phyloP scores from a whole-genome alignment of 495 filamentous ascomycete species.

The Trichoderma gamsii region DNA sequence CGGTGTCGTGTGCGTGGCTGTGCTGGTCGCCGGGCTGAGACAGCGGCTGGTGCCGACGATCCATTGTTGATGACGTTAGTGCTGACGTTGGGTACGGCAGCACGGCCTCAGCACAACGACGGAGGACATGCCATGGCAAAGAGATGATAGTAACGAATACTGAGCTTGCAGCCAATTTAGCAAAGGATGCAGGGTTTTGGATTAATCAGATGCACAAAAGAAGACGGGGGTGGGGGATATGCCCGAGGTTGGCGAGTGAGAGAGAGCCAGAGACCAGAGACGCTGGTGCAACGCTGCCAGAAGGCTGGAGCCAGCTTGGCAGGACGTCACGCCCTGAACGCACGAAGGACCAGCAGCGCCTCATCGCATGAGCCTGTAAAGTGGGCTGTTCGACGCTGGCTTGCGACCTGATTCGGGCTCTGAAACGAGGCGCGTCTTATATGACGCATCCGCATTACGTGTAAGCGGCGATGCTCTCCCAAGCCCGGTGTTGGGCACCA shows the following conservation, averaged over 20 bases:
- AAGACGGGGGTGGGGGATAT: neutral
- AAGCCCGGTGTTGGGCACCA: neutral
- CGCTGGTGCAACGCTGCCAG: neutral
- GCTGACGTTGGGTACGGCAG: neutral
- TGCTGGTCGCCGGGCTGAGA: neutral
- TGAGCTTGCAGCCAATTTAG: too few relatives aligned
- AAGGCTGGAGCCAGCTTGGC: neutral
- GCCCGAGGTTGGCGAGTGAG: neutral
- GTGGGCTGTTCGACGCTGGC: neutral
- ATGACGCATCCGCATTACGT: constrained; percentile 6
- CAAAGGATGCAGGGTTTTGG: neutral
- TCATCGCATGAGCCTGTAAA: neutral
- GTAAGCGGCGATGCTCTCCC: neutral
- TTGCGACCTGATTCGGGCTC: neutral
- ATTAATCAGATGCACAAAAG: neutral
- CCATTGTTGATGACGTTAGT: neutral
- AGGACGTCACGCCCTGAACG: neutral
- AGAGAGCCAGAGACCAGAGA: neutral
- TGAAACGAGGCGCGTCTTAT: neutral
- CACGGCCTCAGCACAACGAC: neutral
- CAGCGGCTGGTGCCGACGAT: neutral
- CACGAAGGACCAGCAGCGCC: neutral
- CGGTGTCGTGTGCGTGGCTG: constrained; percentile 32
- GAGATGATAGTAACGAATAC: neutral
- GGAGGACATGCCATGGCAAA: neutral